Conservation (phyloP, 176 grass and related monocot genomes). For the Oryza longistaminata region DNA sequence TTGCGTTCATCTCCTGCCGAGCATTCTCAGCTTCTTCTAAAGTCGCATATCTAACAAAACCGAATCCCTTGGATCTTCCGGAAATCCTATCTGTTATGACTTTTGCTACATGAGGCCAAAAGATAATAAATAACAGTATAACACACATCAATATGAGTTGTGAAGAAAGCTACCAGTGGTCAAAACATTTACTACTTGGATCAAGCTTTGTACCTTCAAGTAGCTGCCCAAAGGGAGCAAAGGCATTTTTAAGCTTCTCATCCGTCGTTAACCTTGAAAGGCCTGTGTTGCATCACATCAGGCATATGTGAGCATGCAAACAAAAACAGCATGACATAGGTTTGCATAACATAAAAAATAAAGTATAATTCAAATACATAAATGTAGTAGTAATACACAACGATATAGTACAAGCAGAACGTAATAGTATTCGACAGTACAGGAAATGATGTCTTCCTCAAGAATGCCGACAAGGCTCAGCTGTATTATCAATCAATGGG, state of each 20-base stretch:
- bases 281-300: conserved; percentile 46
- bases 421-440: neutral
- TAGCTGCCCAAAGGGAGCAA: conserved; percentile 71
- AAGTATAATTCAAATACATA: neutral
- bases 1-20: conserved; percentile 77
- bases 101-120: conserved; percentile 51
- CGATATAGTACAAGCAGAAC: neutral
- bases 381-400: neutral
- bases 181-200: conserved; percentile 13
- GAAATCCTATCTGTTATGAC: conserved; percentile 74
- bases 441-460: neutral
- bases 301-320: neutral
- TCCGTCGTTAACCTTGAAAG: conserved; percentile 87
- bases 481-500: neutral
- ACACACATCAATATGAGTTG: neutral
- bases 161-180: conserved; percentile 24
- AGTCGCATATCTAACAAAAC: conserved; percentile 69
- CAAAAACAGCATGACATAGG: neutral
- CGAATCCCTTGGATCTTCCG: conserved; percentile 90
- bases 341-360: too few relatives aligned
- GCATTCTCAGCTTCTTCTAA: conserved; percentile 82
- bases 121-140: neutral
- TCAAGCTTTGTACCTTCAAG: conserved; percentile 57
- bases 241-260: conserved; percentile 74
- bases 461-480: neutral